A percentile compares a stretch with the other conserved stretches of the same genome.
Conservation (phyloP, 2,329 filamentous ascomycete genomes). For the Beauveria sp. region DNA sequence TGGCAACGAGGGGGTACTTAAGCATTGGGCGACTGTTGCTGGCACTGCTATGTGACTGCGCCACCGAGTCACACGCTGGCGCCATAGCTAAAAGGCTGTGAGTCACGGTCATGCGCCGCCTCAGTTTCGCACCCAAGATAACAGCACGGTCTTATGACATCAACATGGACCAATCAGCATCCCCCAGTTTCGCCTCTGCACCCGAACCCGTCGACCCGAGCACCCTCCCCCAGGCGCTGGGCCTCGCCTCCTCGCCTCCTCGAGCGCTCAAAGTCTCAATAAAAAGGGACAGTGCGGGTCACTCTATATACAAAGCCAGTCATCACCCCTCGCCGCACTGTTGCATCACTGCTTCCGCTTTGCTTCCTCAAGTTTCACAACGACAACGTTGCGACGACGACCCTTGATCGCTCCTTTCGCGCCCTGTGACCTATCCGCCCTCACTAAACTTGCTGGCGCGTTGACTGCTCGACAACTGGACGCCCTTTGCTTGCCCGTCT, state of each 20-base stretch:
- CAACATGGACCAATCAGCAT: constrained; percentile 16
- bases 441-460: neutral
- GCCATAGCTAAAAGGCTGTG: constrained; percentile 10
- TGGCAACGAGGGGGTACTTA: too few species aligned
- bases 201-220: neutral
- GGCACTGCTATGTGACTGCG: constrained; percentile 6
- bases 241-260: neutral
- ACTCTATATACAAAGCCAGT: neutral
- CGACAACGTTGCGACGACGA: neutral
- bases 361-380: neutral
- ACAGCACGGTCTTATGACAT: constrained; percentile 17
- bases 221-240: neutral
- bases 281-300: constrained; percentile 2
- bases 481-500: neutral
- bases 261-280: neutral
- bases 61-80: constrained; percentile 10
- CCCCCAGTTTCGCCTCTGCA: constrained; percentile 9
- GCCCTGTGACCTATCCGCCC: neutral
- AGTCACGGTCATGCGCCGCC: constrained; percentile 21
- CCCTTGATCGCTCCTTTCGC: neutral
- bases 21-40: neutral
- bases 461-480: neutral
- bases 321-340: neutral
- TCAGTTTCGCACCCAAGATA: neutral
- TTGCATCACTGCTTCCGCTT: neutral